Base-by-base conservation (phyloP, 208 protist genomes). In the Leishmania lainsoni region DNA sequence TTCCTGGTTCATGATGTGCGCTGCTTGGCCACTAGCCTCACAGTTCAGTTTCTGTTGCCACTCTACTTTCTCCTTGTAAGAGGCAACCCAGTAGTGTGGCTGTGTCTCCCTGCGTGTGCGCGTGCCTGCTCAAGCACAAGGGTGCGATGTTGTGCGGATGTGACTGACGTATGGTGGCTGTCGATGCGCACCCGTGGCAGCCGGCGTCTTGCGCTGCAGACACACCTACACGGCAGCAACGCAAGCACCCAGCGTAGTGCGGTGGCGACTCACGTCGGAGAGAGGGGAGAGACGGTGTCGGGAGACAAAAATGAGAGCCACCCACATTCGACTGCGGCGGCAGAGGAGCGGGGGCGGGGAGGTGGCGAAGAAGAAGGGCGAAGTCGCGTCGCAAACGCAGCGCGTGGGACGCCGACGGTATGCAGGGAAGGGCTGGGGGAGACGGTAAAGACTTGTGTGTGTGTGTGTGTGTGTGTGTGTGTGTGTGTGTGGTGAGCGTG, bases 101-200 rank as follows among this genome's bases (percentile, higher is more conserved):
- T 48, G 68, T 45, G 78, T 76, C 69, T 56, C 56, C 54, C 58
- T 76, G 78, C 76, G 70, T 61, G 69, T 76, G 78, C 54, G 69
- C 32, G 69, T 51, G 65, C 9, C 35, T 14, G 14, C 2, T 5
- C 20, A 48, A 35, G 49, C 39, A 20, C 29, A 65, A 65, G 51
- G 26, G 29, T 20, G 61, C 61, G 5, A 39, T 22, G 39, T 35
- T 29, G 17, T 54, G 5, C 32, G 12, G 51, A 72, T 65, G 29
- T 4, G 48, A 66, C 26, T 51, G 56, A 39, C 39, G 58, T 48
- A 42, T 16, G 17, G 26, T 68, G 61, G 61, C 20, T 29, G 6
- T 29, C 59, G 20, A 75, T 69, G 70, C 61, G 71, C 63, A 48
- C 58, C 63, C 35, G 76, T 29, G 14, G 20, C 29, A 17, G 12